phyloP scores from a whole-genome alignment of 202 grass and related monocot species.

The Brachypodium distachyon region DNA sequence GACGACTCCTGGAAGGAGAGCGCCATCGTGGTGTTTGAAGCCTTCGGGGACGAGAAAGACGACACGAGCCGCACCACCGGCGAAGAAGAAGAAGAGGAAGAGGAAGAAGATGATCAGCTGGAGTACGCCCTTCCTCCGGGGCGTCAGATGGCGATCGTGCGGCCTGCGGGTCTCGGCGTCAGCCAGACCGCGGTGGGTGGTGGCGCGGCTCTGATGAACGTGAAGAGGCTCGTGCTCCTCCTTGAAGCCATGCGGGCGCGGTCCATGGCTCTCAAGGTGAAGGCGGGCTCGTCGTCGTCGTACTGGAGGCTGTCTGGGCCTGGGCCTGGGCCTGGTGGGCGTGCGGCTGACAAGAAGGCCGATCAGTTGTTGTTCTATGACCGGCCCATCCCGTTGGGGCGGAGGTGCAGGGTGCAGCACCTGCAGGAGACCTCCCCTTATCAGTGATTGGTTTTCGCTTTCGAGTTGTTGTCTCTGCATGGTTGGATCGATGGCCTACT shows the following conservation, averaged over 20 bases:
- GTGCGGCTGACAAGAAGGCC: background rate
- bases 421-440: slow-evolving; percentile 31
- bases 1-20: background rate
- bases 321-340: background rate
- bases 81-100: too few species aligned
- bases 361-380: slow-evolving; percentile 41
- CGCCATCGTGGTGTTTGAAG: background rate
- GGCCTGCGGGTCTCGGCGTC: too few species aligned
- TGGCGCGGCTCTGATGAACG: background rate
- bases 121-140: too few species aligned
- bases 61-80: background rate
- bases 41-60: background rate
- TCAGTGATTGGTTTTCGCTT: background rate
- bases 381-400: slow-evolving; percentile 33
- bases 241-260: background rate
- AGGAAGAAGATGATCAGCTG: background rate
- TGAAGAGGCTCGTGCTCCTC: background rate
- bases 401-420: slow-evolving; percentile 38
- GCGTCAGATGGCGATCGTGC: background rate
- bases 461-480: background rate
- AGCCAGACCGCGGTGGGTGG: too few species aligned
- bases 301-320: background rate
- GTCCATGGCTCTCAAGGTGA: background rate
- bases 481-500: background rate
- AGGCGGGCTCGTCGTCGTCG: too few species aligned